These are phyloP conservation scores for Tricholoma furcatifolium DNA, from an alignment of 768 basidiomycete genomes.

Conservation along the genomic window DNA sequence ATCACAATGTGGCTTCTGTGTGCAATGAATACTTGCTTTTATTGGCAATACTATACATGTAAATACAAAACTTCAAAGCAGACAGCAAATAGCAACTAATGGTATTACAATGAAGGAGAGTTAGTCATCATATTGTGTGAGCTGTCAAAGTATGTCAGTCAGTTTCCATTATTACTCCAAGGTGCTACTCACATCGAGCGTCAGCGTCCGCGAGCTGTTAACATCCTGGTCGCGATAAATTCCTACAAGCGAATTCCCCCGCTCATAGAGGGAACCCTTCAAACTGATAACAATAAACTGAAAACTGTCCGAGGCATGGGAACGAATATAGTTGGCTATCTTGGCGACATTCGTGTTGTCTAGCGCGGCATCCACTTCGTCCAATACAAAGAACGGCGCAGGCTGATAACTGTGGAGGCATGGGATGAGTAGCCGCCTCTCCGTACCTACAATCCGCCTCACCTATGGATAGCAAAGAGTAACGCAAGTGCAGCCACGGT, in stretches of 20 bases:
- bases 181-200: conserved; percentile 69
- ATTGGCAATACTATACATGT: too few relatives aligned
- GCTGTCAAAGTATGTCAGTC: conserved; percentile 5
- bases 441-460: conserved; percentile 2
- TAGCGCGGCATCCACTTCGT: conserved; percentile 96
- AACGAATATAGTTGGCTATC: conserved; percentile 89
- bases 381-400: conserved; percentile 97
- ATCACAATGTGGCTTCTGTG: too few relatives aligned
- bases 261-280: conserved; percentile 91
- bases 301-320: conserved; percentile 80
- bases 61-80: too few relatives aligned
- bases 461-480: conserved; percentile 96
- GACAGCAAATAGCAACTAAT: background rate
- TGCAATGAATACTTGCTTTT: too few relatives aligned
- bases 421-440: background rate
- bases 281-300: conserved; percentile 98
- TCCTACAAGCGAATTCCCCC: conserved; percentile 87
- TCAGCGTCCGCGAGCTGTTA: conserved; percentile 89
- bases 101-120: background rate
- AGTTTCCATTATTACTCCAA: background rate
- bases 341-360: conserved; percentile 99
- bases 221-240: conserved; percentile 94
- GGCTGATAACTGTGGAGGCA: conserved; percentile 74
- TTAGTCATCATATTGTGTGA: conserved; percentile 22
- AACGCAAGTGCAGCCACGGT: conserved; percentile 97